Evolutionary conservation across 2,329 filamentous ascomycete genomes (phyloP).

Genomic region (Alternaria sp.): DNA sequence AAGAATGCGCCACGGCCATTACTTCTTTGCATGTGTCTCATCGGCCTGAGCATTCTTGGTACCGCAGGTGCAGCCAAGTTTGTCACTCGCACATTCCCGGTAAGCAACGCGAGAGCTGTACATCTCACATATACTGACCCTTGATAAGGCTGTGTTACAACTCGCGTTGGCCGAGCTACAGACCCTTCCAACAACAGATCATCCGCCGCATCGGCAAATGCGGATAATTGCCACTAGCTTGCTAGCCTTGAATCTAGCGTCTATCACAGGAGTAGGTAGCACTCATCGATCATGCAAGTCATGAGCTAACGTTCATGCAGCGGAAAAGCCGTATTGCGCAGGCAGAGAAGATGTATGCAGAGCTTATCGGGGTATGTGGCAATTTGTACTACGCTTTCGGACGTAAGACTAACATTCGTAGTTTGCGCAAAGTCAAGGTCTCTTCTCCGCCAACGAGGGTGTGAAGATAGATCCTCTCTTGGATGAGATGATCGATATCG

Average conservation of each 20-base stretch:
- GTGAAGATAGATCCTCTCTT: slow-evolving; percentile 48
- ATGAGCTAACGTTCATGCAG: slow-evolving; percentile 24
- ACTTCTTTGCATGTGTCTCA: slow-evolving; percentile 60
- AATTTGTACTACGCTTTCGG: neutral
- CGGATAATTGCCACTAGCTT: slow-evolving; percentile 57
- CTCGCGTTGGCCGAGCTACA: slow-evolving; percentile 53
- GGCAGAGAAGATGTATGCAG: slow-evolving; percentile 59
- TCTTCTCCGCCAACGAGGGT: slow-evolving; percentile 57
- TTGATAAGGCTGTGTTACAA: slow-evolving; percentile 42
- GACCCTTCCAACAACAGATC: slow-evolving; percentile 49
- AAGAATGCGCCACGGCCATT: slow-evolving; percentile 56
- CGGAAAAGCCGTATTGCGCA: slow-evolving; percentile 54
- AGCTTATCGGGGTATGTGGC: slow-evolving; percentile 53
- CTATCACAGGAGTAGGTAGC: slow-evolving; percentile 54
- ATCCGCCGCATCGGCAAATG: slow-evolving; percentile 52
- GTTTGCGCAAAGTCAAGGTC: slow-evolving; percentile 57
- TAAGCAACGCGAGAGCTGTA: slow-evolving; percentile 10
- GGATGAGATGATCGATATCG: slow-evolving; percentile 53
- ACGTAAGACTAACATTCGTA: slow-evolving; percentile 23
- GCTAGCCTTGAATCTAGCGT: slow-evolving; percentile 58
- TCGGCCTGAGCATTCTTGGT: slow-evolving; percentile 60
- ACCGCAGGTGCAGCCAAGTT: slow-evolving; percentile 60
- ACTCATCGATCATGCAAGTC: too few species aligned
- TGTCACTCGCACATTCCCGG: slow-evolving; percentile 56
- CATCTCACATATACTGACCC: neutral